Evolutionary conservation across 805 yeast species (phyloP).

Genomic region (Lipomyces yamadae): DNA sequence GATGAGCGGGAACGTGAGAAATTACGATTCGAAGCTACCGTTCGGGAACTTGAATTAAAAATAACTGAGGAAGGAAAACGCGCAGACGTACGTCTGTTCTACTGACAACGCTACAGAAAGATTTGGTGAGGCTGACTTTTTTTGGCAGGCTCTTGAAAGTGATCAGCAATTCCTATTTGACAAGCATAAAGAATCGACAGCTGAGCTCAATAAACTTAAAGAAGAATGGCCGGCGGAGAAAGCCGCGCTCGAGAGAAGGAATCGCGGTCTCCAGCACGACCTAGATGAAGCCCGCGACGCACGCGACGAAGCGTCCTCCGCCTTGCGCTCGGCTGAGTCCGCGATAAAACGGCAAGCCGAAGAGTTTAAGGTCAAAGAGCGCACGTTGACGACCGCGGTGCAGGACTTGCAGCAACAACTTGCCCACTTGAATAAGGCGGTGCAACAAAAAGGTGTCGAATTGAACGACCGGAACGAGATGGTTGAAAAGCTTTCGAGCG

Average conservation of each 20-base stretch:
- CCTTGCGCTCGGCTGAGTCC: constrained; percentile 26
- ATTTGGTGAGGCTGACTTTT: background rate
- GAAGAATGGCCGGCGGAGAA: constrained; percentile 40
- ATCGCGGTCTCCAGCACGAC: constrained; percentile 49
- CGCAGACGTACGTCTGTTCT: constrained; percentile 40
- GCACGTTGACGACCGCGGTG: constrained; percentile 41
- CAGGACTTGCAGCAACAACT: constrained; percentile 45
- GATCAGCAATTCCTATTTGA: constrained; percentile 49
- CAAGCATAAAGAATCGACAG: constrained; percentile 44
- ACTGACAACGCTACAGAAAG: background rate
- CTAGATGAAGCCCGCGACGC: constrained; percentile 40
- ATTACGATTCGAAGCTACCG: constrained; percentile 44
- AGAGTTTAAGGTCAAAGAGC: constrained; percentile 32
- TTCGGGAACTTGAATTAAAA: constrained; percentile 43
- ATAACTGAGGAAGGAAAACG: constrained; percentile 44
- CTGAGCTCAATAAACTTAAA: constrained; percentile 41
- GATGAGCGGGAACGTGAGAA: constrained; percentile 49
- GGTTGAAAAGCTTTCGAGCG: constrained; percentile 41
- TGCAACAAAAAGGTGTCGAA: constrained; percentile 38
- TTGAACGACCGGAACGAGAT: constrained; percentile 45
- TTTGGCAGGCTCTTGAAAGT: constrained; percentile 45
- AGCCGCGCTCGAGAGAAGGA: constrained; percentile 41
- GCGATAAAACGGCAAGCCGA: constrained; percentile 37
- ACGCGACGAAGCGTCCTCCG: constrained; percentile 40
- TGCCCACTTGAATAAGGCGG: constrained; percentile 22